Evolutionary conservation across 805 yeast species (phyloP), one percentile per base, ranked within the genome.

Genomic region (Schizosaccharomyces octosporus): DNA sequence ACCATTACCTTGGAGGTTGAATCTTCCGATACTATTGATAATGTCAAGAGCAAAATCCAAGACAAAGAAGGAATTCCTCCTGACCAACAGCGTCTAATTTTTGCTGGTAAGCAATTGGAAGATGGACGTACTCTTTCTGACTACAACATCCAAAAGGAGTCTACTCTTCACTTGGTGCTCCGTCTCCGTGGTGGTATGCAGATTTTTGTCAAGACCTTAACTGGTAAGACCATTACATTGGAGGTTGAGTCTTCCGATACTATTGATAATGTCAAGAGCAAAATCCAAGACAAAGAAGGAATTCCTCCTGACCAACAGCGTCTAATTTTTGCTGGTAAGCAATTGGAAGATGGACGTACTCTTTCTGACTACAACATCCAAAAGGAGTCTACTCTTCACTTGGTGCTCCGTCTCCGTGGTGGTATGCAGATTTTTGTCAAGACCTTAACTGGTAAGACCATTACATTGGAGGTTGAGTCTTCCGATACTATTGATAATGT

Each of bases 171-270:
- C 76, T 83, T 90, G 78, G 97, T 90, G 66, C 80, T 89, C 68
- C 89, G 97, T 83, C 85, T 90, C 76, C 87, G 97, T 81, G 97
- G 97, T 76, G 96, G 95, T 79, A 86, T 86, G 94, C 94, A 86
- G 74, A 85, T 86, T 72, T 85, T 85, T 73, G 95, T 86, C 70
- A 85, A 86, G 78, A 85, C 94, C 63, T 74, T 85, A 72, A 85
- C 95, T 43, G 95, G 95, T 72, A 85, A 85, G 81, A 85, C 95
- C 66, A 85, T 85, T 73, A 85, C 95, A 67, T 75, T 84, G 67
- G 89, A 89, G 79, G 97, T n/a, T n/a, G n/a, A n/a, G n/a, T n/a
- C n/a, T n/a, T n/a, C n/a, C n/a, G n/a, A n/a, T n/a, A n/a, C n/a
- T n/a, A n/a, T n/a, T n/a, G n/a, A n/a, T n/a, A n/a, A n/a, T n/a